These are phyloP conservation scores for Beauveria bassiana DNA, from an alignment of 2,329 filamentous ascomycete genomes.

Conservation along the genomic window DNA sequence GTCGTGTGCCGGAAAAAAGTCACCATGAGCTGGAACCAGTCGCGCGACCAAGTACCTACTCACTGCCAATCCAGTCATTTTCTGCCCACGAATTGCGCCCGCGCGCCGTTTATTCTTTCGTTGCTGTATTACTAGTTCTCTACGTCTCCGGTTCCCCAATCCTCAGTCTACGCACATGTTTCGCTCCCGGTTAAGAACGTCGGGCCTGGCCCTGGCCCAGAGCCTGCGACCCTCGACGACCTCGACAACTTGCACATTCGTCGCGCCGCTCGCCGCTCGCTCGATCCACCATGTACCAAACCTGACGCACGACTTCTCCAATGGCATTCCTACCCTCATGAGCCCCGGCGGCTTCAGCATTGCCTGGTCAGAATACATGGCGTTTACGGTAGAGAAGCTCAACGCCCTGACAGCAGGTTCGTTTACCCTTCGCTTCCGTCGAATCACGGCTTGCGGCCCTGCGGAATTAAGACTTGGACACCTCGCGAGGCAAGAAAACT, in stretches of 20 bases:
- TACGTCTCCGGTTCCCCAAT: neutral
- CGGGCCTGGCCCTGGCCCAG: constrained; percentile 32
- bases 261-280: constrained; percentile 25
- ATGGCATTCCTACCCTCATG: constrained; percentile 63
- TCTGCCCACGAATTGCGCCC: neutral
- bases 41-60: constrained; percentile 6
- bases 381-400: constrained; percentile 64
- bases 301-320: constrained; percentile 37
- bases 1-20: neutral
- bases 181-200: constrained; percentile 46
- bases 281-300: constrained; percentile 40
- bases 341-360: constrained; percentile 61
- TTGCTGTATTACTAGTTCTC: neutral
- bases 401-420: constrained; percentile 67
- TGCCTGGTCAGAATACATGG: constrained; percentile 79
- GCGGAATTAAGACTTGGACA: neutral
- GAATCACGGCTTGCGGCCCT: neutral
- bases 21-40: neutral
- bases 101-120: neutral
- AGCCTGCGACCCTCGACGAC: constrained; percentile 27
- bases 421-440: constrained; percentile 19
- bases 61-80: neutral
- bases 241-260: constrained; percentile 29
- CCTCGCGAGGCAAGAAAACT: neutral
- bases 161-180: constrained; percentile 33